phyloP scores from a whole-genome alignment of 2,329 filamentous ascomycete species.

The Paradendryphiella salina region DNA sequence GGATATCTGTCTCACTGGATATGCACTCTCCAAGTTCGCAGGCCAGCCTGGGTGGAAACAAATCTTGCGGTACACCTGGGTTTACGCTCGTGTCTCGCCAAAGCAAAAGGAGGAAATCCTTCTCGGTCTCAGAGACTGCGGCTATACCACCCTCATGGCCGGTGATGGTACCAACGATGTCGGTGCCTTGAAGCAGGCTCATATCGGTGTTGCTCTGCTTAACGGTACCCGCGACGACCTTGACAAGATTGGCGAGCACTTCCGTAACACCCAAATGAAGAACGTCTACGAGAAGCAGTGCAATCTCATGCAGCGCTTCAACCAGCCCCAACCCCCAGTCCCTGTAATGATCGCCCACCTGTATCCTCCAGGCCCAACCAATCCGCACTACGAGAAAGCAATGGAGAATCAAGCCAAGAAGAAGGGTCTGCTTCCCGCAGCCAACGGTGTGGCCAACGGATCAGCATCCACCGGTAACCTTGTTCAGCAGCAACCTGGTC shows the following conservation, averaged over 20 bases:
- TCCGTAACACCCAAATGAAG: constrained; percentile 95
- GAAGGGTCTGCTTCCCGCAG: constrained; percentile 67
- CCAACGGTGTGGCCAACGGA: constrained; percentile 45
- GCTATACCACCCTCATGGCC: constrained; percentile 98
- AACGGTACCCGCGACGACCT: constrained; percentile 94
- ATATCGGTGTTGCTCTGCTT: constrained; percentile 92
- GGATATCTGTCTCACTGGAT: constrained; percentile 94
- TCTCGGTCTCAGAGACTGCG: constrained; percentile 92
- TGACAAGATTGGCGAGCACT: constrained; percentile 87
- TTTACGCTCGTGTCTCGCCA: constrained; percentile 95
- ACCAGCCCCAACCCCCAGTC: constrained; percentile 88
- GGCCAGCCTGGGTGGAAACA: constrained; percentile 74
- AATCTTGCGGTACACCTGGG: constrained; percentile 88
- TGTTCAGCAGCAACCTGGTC: constrained; percentile 53
- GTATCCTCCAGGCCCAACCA: constrained; percentile 85
- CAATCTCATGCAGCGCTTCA: constrained; percentile 89
- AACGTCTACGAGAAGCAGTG: constrained; percentile 97
- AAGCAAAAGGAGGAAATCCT: constrained; percentile 99
- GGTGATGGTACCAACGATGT: constrained; percentile 99
- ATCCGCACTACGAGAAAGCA: constrained; percentile 93
- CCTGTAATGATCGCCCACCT: constrained; percentile 91
- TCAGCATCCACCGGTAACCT: constrained; percentile 25
- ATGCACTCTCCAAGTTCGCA: constrained; percentile 87
- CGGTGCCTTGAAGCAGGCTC: constrained; percentile 94
- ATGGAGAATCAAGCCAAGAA: constrained; percentile 81